Evolutionary conservation across 306 rosid species (phyloP), one percentile per base, ranked within the genome.

Genomic region (Cyclanthera cordifolia): DNA sequence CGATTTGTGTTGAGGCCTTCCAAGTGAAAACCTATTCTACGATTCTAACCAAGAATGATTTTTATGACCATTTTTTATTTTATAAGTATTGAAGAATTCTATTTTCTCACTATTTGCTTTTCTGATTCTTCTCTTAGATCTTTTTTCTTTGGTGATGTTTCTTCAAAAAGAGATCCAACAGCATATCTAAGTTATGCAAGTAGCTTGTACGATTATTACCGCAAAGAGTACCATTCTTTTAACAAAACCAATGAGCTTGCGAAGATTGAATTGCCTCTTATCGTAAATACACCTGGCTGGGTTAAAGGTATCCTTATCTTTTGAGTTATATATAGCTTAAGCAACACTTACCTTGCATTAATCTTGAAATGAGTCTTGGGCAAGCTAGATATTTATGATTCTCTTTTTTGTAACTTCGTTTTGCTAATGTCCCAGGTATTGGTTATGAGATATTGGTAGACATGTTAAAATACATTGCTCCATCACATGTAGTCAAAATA

Each of bases 271-370:
- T 34, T 87, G 78, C 96, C 98, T 78, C 96, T 93, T 16, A 75
- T 93, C 8, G 79, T 93, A 70, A 93, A 93, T 78, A 93, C 98
- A 25, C 87, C 93, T 56, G 96, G 98, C 28, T 89, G 98, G 98
- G 96, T 93, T 74, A 93, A 89, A 85, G 98, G 98, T 86, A 79
- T 72, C 43, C 58, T 19, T 4, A 46, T 68, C 46, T 48, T 57
- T 15, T 57, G 17, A 57, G 43, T 57, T 67, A 6, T 67, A 8
- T 17, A 34, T 61, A 5, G 43, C 15, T 37, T 19, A 61, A 17
- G 20, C 28, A 37, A 12, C 8, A 10, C 8, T 41, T 64, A 39
- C 17, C 72, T n/a, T 47, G 27, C 24, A 16, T 68, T 34, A 9
- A 68, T 12, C 8, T 14, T 37, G 37, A 24, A 53, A 39, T 53